phyloP scores from a whole-genome alignment of 2,329 filamentous ascomycete species.

The Ophiostoma australiae region DNA sequence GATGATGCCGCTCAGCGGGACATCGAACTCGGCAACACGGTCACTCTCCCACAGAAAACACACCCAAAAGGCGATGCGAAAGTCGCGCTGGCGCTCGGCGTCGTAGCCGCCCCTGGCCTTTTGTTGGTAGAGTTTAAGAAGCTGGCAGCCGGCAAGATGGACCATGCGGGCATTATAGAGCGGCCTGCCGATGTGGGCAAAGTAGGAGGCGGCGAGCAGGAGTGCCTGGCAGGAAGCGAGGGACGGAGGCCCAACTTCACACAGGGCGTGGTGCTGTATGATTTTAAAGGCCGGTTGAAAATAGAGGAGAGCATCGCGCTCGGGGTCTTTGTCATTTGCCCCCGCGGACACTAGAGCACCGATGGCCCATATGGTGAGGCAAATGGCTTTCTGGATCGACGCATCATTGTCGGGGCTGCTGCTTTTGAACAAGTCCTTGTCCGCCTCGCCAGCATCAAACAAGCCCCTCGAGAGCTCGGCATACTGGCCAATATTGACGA shows the following conservation, averaged over 20 bases:
- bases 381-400: slow-evolving; percentile 35
- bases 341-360: slow-evolving; percentile 25
- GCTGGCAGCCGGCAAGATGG: slow-evolving; percentile 33
- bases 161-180: slow-evolving; percentile 38
- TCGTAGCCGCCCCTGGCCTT: neutral
- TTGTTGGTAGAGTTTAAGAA: slow-evolving; percentile 30
- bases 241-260: slow-evolving; percentile 32
- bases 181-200: slow-evolving; percentile 36
- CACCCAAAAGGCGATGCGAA: neutral
- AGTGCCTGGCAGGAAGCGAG: slow-evolving; percentile 35
- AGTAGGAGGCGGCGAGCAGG: slow-evolving; percentile 38
- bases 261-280: slow-evolving; percentile 34
- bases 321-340: neutral
- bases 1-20: slow-evolving; percentile 37
- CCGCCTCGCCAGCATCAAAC: slow-evolving; percentile 23
- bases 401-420: slow-evolving; percentile 25
- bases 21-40: slow-evolving; percentile 60
- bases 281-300: slow-evolving; percentile 37
- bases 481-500: slow-evolving; percentile 34
- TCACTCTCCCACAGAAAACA: slow-evolving; percentile 42
- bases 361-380: slow-evolving; percentile 38
- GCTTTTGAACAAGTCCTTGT: neutral
- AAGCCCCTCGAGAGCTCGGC: slow-evolving; percentile 32
- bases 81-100: slow-evolving; percentile 39
- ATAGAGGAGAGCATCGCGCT: slow-evolving; percentile 1